These are phyloP conservation scores for Daldinia childiae DNA, from an alignment of 495 filamentous ascomycete genomes.

Conservation along the genomic window DNA sequence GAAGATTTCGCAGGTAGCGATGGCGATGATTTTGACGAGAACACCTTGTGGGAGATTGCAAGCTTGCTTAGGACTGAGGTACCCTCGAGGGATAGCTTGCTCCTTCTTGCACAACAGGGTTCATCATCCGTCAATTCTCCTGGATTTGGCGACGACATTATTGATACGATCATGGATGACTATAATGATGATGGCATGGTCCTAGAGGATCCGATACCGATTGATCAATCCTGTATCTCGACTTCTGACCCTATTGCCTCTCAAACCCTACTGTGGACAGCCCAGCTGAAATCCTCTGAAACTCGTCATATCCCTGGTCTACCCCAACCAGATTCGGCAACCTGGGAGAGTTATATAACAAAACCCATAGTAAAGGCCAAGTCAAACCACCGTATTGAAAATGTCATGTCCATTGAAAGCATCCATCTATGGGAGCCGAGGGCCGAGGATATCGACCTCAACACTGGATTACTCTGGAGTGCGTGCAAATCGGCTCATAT, in stretches of 20 bases:
- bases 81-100: constrained; percentile 57
- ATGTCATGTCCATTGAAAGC: constrained; percentile 41
- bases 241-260: background rate
- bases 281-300: background rate
- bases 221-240: constrained; percentile 8
- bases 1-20: constrained; percentile 45
- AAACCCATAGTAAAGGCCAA: constrained; percentile 20
- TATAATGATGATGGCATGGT: constrained; percentile 42
- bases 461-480: constrained; percentile 29
- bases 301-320: constrained; percentile 28
- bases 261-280: constrained; percentile 35
- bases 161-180: constrained; percentile 48
- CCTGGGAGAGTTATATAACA: constrained; percentile 41
- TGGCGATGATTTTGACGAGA: constrained; percentile 63
- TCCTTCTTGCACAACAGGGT: constrained; percentile 41
- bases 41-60: constrained; percentile 66
- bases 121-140: constrained; percentile 20
- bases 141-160: constrained; percentile 40
- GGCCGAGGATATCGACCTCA: constrained; percentile 18
- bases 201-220: constrained; percentile 36
- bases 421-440: constrained; percentile 40
- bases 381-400: constrained; percentile 23
- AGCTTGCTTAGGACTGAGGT: constrained; percentile 59
- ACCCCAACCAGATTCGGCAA: constrained; percentile 39
- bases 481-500: constrained; percentile 18